Evolutionary conservation across 2,329 filamentous ascomycete species (phyloP).

Genomic region (Byssothecium circinans): DNA sequence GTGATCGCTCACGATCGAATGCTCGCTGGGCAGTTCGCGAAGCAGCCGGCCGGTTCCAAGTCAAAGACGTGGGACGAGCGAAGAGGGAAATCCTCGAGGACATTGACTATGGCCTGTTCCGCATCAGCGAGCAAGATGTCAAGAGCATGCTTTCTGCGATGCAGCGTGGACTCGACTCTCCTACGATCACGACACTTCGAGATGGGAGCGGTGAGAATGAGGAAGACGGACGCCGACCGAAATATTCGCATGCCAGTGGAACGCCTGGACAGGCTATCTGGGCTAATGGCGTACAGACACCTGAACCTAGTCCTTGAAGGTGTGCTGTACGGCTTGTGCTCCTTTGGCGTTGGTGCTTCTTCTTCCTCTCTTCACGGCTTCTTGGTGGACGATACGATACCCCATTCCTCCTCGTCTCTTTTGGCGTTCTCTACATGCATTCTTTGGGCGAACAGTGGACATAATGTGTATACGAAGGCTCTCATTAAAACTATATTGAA

Average conservation of each 20-base stretch:
- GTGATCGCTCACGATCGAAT: constrained; percentile 33
- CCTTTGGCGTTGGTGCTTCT: background rate
- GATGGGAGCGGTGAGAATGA: constrained; percentile 3
- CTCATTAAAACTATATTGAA: too few species aligned
- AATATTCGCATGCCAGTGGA: constrained; percentile 24
- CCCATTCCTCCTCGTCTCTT: background rate
- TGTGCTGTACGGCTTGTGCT: background rate
- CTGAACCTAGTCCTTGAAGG: constrained; percentile 42
- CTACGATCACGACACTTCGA: background rate
- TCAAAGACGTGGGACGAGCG: constrained; percentile 36
- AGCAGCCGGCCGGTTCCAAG: constrained; percentile 24
- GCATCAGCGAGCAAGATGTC: constrained; percentile 38
- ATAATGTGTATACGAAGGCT: too few species aligned
- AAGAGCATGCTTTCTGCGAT: constrained; percentile 33
- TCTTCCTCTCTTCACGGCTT: background rate
- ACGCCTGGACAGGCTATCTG: constrained; percentile 34
- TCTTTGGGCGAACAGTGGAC: too few species aligned
- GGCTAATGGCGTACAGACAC: constrained; percentile 40
- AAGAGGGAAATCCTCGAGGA: constrained; percentile 39
- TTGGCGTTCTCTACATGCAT: background rate
- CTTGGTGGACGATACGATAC: background rate
- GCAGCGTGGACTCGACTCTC: constrained; percentile 18
- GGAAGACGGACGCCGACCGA: constrained; percentile 21
- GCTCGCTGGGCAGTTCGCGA: constrained; percentile 39
- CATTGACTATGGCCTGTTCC: constrained; percentile 42